Evolutionary conservation across 2,329 filamentous ascomycete genomes (phyloP).

Genomic region (Apiospora malaysiana): DNA sequence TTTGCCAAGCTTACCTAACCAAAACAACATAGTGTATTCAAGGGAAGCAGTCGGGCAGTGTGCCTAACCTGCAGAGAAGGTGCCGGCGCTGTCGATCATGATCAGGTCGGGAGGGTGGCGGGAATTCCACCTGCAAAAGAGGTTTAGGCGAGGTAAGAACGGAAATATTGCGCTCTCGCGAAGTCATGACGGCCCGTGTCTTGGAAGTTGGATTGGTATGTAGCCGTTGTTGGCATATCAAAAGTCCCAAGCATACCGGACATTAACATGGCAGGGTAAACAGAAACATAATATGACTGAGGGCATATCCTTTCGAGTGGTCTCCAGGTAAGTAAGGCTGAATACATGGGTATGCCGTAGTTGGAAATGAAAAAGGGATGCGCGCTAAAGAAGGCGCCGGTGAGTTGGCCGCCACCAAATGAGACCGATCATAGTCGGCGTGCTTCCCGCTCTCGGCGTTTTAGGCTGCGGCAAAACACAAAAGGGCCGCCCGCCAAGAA

Average conservation of each 20-base stretch:
- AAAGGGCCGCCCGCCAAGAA: not conserved
- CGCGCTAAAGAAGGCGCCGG: not conserved
- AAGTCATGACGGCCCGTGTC: not conserved
- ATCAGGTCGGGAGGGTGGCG: not conserved
- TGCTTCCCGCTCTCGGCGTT: not conserved
- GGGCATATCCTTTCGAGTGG: not conserved
- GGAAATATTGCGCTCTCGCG: not conserved
- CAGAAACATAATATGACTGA: not conserved
- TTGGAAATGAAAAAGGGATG: not conserved
- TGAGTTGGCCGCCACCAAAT: not conserved
- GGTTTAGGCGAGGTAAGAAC: too few relatives aligned
- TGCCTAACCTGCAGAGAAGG: not conserved
- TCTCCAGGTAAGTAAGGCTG: not conserved
- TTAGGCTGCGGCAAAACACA: not conserved
- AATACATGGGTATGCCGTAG: not conserved
- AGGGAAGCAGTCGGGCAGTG: not conserved
- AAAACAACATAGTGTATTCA: not conserved
- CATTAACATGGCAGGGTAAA: not conserved
- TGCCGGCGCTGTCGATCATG: not conserved
- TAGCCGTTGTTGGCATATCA: not conserved
- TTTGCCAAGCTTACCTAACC: slow-evolving; percentile 6
- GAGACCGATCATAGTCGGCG: not conserved
- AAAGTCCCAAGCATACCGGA: not conserved
- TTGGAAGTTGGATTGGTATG: not conserved
- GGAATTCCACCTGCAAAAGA: not conserved